Conservation (phyloP, 306 rosid genomes). For the Neltuma alba region DNA sequence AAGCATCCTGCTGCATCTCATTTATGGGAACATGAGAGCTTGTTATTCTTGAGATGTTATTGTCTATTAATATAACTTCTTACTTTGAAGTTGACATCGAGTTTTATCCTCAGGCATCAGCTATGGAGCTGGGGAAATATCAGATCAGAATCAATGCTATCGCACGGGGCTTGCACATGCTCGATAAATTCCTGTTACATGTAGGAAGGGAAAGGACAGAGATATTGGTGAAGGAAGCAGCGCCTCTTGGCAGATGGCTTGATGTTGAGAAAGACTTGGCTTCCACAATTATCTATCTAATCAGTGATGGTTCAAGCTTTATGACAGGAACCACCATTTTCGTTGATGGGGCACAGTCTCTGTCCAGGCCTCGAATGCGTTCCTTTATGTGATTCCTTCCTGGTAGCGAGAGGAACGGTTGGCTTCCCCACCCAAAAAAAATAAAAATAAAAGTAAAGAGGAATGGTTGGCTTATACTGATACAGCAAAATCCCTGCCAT, state of each 20-base stretch:
- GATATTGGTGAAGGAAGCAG: conserved; percentile 46
- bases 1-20: not conserved
- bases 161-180: conserved; percentile 78
- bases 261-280: conserved; percentile 67
- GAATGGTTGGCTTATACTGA: not conserved
- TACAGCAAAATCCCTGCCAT: not conserved
- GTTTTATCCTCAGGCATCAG: conserved; percentile 4
- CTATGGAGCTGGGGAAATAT: conserved; percentile 15
- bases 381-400: conserved; percentile 66
- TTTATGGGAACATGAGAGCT: not conserved
- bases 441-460: not conserved
- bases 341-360: conserved; percentile 94
- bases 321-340: conserved; percentile 94
- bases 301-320: conserved; percentile 80
- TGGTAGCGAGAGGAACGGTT: not conserved
- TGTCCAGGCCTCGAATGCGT: conserved; percentile 84
- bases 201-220: conserved; percentile 53
- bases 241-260: conserved; percentile 70
- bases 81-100: conserved; percentile 1
- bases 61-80: not conserved
- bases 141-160: conserved; percentile 40
- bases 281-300: conserved; percentile 75
- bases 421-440: not conserved
- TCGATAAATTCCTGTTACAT: conserved; percentile 60
- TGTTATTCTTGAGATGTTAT: not conserved